phyloP scores from a whole-genome alignment of 2,329 filamentous ascomycete genomes.

The Trichophyton mentagrophytes region DNA sequence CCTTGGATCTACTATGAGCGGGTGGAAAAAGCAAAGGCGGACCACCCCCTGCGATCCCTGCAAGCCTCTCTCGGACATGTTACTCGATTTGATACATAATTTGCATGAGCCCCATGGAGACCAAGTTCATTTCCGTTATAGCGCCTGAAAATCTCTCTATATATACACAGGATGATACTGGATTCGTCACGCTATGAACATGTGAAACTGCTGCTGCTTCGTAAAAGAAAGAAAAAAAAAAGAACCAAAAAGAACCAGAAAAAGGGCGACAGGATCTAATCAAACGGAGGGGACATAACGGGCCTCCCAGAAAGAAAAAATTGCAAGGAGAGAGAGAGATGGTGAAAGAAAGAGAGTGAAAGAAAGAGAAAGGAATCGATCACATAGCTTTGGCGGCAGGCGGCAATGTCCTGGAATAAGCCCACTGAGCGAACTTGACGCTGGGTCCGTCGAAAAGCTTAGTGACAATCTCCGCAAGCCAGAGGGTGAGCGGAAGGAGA shows the following conservation, averaged over 20 bases:
- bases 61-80: neutral
- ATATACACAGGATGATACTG: neutral
- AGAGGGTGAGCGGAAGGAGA: slow-evolving; percentile 47
- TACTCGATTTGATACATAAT: neutral
- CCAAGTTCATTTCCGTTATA: neutral
- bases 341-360: neutral
- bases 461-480: slow-evolving; percentile 45
- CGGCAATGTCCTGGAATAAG: slow-evolving; percentile 39
- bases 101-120: neutral
- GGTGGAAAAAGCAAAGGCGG: neutral
- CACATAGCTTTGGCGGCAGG: slow-evolving; percentile 2
- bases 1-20: neutral
- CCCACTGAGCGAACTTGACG: slow-evolving; percentile 44
- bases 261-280: neutral
- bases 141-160: neutral
- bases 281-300: neutral
- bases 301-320: neutral
- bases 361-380: neutral
- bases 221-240: neutral
- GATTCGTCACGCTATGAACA: slow-evolving; percentile 1
- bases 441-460: slow-evolving; percentile 47
- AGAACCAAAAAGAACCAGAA: neutral
- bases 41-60: neutral
- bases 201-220: neutral
- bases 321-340: neutral